Percentiles rank a stretch among this genome's conserved stretches.
Evolutionary conservation across 1,139 yeast genomes (phyloP).

Genomic region (Yamadazyma trypodendri): DNA sequence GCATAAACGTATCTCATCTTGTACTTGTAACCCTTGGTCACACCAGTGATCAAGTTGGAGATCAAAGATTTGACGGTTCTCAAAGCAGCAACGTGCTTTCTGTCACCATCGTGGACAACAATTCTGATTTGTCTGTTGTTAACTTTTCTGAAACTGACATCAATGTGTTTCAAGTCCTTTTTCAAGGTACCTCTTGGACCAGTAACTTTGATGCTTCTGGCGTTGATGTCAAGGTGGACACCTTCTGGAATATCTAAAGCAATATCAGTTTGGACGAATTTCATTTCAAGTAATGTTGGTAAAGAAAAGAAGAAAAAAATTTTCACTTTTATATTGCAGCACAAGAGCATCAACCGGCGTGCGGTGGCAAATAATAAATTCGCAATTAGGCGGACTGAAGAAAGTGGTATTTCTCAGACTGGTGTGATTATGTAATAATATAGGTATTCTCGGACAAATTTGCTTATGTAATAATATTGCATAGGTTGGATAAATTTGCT

Average conservation of each 20-base stretch:
- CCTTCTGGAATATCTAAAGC: constrained; percentile 90
- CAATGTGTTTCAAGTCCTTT: constrained; percentile 93
- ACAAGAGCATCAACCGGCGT: constrained; percentile 2
- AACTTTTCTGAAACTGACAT: constrained; percentile 86
- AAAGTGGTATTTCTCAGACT: constrained; percentile 7
- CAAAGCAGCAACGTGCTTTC: constrained; percentile 99
- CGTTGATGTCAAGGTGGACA: constrained; percentile 86
- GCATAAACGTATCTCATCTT: constrained; percentile 99
- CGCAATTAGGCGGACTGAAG: constrained; percentile 1
- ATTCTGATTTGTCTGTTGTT: constrained; percentile 74
- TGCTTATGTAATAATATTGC: no score
- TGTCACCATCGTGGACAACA: constrained; percentile 97
- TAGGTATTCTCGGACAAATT: no score
- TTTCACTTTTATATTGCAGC: constrained; percentile 8
- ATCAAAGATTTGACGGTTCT: constrained; percentile 97
- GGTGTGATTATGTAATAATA: no score
- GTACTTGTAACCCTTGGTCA: constrained; percentile 98
- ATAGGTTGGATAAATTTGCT: no score
- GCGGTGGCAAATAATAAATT: constrained; percentile 2
- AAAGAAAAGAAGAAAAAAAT: constrained; percentile 8
- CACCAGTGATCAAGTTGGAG: constrained; percentile 96
- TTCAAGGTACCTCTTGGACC: constrained; percentile 98
- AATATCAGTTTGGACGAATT: constrained; percentile 95
- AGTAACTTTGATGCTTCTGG: constrained; percentile 86
- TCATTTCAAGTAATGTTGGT: constrained; percentile 47